These are phyloP conservation scores for Caulochytrium protostelioides DNA, from an alignment of 371 early-diverging fungal species.

Conservation along the genomic window DNA sequence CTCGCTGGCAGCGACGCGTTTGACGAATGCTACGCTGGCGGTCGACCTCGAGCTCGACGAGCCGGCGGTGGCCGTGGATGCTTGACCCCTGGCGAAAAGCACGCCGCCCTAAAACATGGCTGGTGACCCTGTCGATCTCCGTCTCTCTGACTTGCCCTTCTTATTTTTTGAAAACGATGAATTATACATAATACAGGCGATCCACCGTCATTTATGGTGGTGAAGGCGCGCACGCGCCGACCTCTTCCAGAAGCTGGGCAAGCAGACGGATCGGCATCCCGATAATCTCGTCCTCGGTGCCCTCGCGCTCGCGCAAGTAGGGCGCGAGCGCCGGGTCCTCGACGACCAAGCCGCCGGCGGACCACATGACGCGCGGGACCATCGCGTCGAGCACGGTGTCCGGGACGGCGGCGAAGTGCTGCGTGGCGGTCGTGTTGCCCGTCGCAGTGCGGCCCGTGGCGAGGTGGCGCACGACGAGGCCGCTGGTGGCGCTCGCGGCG, in stretches of 20 bases:
- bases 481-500: background rate
- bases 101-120: too few species aligned
- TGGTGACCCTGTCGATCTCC: too few species aligned
- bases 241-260: conserved; percentile 3
- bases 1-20: too few species aligned
- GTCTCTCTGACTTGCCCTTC: too few species aligned
- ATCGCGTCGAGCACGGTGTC: conserved; percentile 11
- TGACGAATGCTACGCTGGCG: too few species aligned
- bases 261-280: conserved; percentile 16
- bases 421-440: conserved; percentile 8
- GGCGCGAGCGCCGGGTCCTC: conserved; percentile 16
- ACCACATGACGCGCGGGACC: conserved; percentile 17
- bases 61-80: too few species aligned
- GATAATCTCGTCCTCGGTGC: conserved; percentile 20
- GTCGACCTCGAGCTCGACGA: too few species aligned
- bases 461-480: background rate
- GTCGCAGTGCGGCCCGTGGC: background rate
- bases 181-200: too few species aligned
- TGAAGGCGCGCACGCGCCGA: too few species aligned
- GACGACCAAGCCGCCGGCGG: conserved; percentile 23
- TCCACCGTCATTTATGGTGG: too few species aligned
- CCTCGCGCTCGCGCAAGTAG: conserved; percentile 11
- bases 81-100: too few species aligned
- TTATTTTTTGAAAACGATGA: too few species aligned
- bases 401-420: conserved; percentile 14